Percentiles rank a stretch among this genome's conserved stretches.
phyloP scores from a whole-genome alignment of 1,284 basidiomycete genomes.

The Somion occarium region DNA sequence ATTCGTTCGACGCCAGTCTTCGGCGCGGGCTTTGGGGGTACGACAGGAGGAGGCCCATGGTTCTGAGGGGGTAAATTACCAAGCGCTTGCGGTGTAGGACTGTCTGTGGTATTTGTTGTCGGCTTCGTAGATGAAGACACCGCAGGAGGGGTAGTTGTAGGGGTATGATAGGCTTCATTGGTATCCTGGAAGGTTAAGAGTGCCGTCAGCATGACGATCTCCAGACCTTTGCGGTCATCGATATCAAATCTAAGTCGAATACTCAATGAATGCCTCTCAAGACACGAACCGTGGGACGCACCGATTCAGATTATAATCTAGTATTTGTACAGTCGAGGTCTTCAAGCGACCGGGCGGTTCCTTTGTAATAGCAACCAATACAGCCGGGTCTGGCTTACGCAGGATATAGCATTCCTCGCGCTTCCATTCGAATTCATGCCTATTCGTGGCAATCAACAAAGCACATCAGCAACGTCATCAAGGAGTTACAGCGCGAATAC shows the following conservation, averaged over 20 bases:
- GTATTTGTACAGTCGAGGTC: constrained; percentile 68
- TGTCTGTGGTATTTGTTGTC: constrained; percentile 6
- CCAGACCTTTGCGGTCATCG: constrained; percentile 76
- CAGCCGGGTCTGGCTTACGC: constrained; percentile 80
- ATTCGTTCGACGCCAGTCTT: constrained; percentile 62
- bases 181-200: constrained; percentile 73
- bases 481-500: background rate
- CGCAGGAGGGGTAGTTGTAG: constrained; percentile 19
- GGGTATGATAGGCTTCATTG: constrained; percentile 53
- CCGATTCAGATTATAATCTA: constrained; percentile 82
- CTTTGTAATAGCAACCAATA: constrained; percentile 76
- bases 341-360: constrained; percentile 64
- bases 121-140: constrained; percentile 13
- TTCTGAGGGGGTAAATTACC: background rate
- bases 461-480: background rate
- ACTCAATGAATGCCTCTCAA: background rate
- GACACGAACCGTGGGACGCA: constrained; percentile 27
- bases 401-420: constrained; percentile 77
- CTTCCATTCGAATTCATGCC: constrained; percentile 81
- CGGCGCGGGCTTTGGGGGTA: constrained; percentile 58
- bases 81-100: constrained; percentile 7
- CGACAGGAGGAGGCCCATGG: constrained; percentile 29
- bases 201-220: constrained; percentile 73
- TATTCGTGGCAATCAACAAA: constrained; percentile 54
- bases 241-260: constrained; percentile 62